Conservation (phyloP, 768 basidiomycete species). For the Lepiota brunneoincarnata region DNA sequence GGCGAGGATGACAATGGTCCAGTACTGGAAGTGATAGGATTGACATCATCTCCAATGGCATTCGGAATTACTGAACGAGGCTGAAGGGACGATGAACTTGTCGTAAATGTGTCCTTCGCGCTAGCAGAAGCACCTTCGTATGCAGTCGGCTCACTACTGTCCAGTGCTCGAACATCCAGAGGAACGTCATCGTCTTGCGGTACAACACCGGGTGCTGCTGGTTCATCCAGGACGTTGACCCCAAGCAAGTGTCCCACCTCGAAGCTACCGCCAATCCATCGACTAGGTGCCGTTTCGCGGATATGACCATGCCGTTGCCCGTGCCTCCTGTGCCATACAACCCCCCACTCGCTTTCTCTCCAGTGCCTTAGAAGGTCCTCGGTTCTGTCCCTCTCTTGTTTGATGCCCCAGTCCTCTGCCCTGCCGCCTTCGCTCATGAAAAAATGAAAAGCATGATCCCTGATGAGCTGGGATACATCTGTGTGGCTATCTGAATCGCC, state of each 20-base stretch:
- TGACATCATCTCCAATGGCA: background rate
- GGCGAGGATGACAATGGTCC: conserved; percentile 9
- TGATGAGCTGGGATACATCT: conserved; percentile 46
- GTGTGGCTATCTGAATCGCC: conserved; percentile 32
- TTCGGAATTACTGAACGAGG: conserved; percentile 1
- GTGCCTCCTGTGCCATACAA: conserved; percentile 36
- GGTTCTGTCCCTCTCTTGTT: conserved; percentile 37
- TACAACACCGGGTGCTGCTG: background rate
- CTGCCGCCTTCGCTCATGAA: conserved; percentile 65
- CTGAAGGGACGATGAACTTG: conserved; percentile 20
- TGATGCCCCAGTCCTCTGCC: conserved; percentile 64
- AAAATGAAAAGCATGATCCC: conserved; percentile 58
- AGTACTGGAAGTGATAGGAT: conserved; percentile 18
- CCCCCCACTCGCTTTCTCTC: conserved; percentile 68
- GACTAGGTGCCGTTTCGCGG: conserved; percentile 20
- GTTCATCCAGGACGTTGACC: conserved; percentile 51
- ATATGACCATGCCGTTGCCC: conserved; percentile 25
- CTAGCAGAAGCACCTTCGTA: background rate
- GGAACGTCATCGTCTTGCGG: conserved; percentile 5
- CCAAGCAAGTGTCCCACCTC: conserved; percentile 78
- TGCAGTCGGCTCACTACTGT: background rate
- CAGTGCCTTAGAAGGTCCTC: conserved; percentile 61
- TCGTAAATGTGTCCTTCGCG: conserved; percentile 22
- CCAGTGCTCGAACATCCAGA: background rate
- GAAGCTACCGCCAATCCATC: conserved; percentile 75